Percentiles rank a stretch among this genome's conserved stretches.
Conservation (phyloP, 176 grass and related monocot species). For the Aegilops umbellulata region DNA sequence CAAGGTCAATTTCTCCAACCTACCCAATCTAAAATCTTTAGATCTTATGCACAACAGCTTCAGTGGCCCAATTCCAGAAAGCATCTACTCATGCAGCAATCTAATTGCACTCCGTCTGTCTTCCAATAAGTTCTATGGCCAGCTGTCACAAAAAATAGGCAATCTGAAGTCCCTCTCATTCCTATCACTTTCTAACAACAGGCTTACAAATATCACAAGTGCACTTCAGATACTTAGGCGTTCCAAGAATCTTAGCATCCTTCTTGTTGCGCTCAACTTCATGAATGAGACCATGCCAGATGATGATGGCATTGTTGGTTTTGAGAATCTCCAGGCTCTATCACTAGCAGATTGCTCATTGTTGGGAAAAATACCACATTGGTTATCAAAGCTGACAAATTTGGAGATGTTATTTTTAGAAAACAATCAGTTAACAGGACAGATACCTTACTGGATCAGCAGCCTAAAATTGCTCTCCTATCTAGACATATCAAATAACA, state of each 20-base stretch:
- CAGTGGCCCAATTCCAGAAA: conserved; percentile 26
- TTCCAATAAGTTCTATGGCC: rapidly evolving
- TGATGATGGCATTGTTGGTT: background rate
- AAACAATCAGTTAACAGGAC: background rate
- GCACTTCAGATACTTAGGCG: conserved; percentile 22
- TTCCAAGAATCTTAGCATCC: background rate
- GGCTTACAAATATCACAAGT: background rate
- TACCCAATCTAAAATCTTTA: conserved; percentile 4
- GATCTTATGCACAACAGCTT: background rate
- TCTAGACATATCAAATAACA: conserved; percentile 25
- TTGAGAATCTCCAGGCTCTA: conserved; percentile 23
- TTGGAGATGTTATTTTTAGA: background rate
- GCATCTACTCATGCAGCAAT: conserved; percentile 30
- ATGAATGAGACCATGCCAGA: background rate
- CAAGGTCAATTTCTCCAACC: conserved; percentile 31
- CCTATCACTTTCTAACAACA: background rate
- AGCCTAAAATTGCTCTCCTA: background rate
- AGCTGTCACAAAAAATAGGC: background rate
- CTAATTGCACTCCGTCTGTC: background rate
- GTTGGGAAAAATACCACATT: conserved; percentile 14
- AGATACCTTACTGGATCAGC: conserved; percentile 20
- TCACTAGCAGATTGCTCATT: rapidly evolving
- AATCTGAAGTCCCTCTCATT: conserved; percentile 16
- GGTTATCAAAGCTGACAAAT: conserved; percentile 33
- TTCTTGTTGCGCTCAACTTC: background rate